Evolutionary conservation across 441 rosid species (phyloP).

Genomic region (California macrophylla): DNA sequence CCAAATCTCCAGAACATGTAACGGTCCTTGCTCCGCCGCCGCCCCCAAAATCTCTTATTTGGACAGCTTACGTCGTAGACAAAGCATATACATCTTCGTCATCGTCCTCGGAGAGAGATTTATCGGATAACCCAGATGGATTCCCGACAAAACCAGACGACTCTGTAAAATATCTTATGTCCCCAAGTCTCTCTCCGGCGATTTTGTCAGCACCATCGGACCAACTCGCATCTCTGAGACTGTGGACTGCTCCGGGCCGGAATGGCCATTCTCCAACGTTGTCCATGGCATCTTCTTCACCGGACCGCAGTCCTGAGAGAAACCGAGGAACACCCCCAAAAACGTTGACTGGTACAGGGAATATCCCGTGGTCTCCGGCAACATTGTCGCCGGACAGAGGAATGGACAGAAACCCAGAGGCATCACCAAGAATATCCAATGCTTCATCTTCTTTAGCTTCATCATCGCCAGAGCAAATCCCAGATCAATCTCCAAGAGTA

Average conservation of each 20-base stretch:
- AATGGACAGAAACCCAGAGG: slow-evolving; percentile 15
- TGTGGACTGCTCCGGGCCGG: slow-evolving; percentile 23
- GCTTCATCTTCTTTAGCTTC: background rate
- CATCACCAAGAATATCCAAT: slow-evolving; percentile 27
- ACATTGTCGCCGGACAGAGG: slow-evolving; percentile 42
- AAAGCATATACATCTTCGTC: background rate
- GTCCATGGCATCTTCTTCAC: slow-evolving; percentile 33
- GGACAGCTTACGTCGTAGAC: slow-evolving; percentile 15
- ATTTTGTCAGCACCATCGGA: background rate
- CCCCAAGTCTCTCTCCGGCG: background rate
- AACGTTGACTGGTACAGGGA: too few relatives aligned
- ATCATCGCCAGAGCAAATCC: too few relatives aligned
- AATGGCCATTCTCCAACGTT: slow-evolving; percentile 23
- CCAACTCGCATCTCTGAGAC: slow-evolving; percentile 6
- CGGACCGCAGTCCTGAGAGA: slow-evolving; percentile 26
- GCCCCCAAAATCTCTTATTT: slow-evolving; percentile 18
- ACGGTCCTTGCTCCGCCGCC: slow-evolving; percentile 7
- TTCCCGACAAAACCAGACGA: slow-evolving; percentile 16
- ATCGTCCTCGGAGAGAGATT: slow-evolving; percentile 17
- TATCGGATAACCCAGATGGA: slow-evolving; percentile 10
- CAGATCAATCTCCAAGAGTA: slow-evolving; percentile 22
- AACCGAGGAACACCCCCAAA: slow-evolving; percentile 21
- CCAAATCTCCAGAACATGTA: slow-evolving; percentile 34
- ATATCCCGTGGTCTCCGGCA: background rate
- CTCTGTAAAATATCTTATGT: background rate